A percentile compares a stretch with the other conserved stretches of the same genome.
These are phyloP conservation scores for Aphanomyces cochlioides DNA, from an alignment of 352 stramenopile genomes.

Conservation along the genomic window DNA sequence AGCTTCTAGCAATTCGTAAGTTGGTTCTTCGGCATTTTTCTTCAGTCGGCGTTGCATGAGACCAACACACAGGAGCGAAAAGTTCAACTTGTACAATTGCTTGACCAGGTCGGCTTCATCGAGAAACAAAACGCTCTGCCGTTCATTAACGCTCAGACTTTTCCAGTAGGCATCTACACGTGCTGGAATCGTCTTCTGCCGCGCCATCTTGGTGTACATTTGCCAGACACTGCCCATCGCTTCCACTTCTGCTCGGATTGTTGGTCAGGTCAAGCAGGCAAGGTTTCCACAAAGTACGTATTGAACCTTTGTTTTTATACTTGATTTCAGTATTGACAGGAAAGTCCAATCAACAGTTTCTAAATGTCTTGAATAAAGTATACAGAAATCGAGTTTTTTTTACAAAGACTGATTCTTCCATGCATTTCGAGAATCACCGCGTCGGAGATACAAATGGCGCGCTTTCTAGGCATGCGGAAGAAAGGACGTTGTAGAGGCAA, in stretches of 20 bases:
- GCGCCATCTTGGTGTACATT: slow-evolving; percentile 22
- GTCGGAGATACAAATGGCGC: no score
- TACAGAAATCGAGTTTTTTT: slow-evolving; percentile 2
- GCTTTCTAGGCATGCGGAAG: no score
- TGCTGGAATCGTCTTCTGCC: slow-evolving; percentile 9
- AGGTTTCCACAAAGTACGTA: slow-evolving; percentile 5
- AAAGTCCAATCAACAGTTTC: background rate
- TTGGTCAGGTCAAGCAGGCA: background rate
- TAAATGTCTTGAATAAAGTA: no score
- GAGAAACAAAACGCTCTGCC: slow-evolving; percentile 73
- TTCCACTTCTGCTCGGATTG: slow-evolving; percentile 4
- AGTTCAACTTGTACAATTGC: slow-evolving; percentile 84
- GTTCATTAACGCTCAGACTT: slow-evolving; percentile 52
- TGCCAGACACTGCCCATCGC: slow-evolving; percentile 8
- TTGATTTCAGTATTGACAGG: background rate
- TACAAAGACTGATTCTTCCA: slow-evolving; percentile 2
- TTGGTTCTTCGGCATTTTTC: slow-evolving; percentile 49
- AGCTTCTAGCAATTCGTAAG: slow-evolving; percentile 78
- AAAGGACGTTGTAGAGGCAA: no score
- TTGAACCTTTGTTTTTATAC: background rate
- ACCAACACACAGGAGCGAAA: slow-evolving; percentile 76
- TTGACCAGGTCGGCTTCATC: slow-evolving; percentile 79
- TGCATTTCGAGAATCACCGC: no score
- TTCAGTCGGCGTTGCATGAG: slow-evolving; percentile 82
- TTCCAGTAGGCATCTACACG: slow-evolving; percentile 53